phyloP scores from a whole-genome alignment of 352 stramenopile species.

The Peronosclerospora sorghi region DNA sequence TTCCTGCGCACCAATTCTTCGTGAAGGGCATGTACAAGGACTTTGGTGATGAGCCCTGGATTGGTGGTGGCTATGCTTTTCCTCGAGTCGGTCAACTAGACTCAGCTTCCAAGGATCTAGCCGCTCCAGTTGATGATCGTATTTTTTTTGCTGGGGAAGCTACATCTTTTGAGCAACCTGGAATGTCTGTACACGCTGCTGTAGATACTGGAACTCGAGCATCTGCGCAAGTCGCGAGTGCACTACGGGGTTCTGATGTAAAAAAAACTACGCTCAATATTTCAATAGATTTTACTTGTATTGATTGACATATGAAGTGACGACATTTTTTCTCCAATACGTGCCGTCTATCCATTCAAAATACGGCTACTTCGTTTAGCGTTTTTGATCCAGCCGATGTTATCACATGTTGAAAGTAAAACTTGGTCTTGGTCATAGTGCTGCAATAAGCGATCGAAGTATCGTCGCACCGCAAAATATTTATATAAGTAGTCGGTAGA shows the following conservation, averaged over 20 bases:
- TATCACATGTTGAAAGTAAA: slow-evolving; percentile 25
- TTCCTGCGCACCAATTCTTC: slow-evolving; percentile 44
- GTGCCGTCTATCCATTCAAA: neutral
- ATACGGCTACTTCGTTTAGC: neutral
- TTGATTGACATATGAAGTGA: neutral
- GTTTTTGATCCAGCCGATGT: neutral
- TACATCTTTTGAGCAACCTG: slow-evolving; percentile 69
- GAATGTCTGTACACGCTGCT: slow-evolving; percentile 74
- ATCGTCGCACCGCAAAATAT: slow-evolving; percentile 27
- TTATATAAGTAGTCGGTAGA: slow-evolving; percentile 29
- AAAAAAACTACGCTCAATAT: neutral
- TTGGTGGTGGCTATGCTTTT: slow-evolving; percentile 66
- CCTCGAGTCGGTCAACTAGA: slow-evolving; percentile 62
- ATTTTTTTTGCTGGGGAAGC: slow-evolving; percentile 78
- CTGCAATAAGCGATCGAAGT: slow-evolving; percentile 5
- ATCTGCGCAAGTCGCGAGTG: slow-evolving; percentile 34
- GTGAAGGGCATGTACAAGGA: slow-evolving; percentile 72
- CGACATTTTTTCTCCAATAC: neutral
- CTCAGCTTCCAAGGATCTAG: slow-evolving; percentile 42
- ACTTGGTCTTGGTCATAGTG: neutral
- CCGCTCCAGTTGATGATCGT: slow-evolving; percentile 42
- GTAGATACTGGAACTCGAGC: slow-evolving; percentile 72
- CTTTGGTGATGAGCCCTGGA: slow-evolving; percentile 58
- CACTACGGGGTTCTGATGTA: slow-evolving; percentile 19
- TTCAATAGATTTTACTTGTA: neutral